Evolutionary conservation across 2,329 filamentous ascomycete species (phyloP), one percentile per base, ranked within the genome.

Genomic region (Grosmannia clavigera): DNA sequence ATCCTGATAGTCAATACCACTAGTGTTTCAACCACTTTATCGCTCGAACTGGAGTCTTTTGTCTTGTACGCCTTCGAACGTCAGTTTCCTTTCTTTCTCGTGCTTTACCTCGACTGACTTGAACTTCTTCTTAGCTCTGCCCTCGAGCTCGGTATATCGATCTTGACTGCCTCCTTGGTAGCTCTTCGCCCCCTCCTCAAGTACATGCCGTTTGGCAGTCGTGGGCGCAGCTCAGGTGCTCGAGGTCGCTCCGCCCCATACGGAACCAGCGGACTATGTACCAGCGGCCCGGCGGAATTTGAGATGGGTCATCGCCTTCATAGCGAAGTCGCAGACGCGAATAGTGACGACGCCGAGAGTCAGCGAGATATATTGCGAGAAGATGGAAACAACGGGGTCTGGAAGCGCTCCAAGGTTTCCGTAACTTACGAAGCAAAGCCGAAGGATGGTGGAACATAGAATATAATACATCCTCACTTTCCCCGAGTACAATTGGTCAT

Each of bases 171-270:
- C 40, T 57, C 55, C 25, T 25, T 57, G 38, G 55, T 57, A 16
- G 55, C 55, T 29, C 55, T 57, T 46, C 38, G 55, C 16, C 55
- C 55, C 7, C 55, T 57, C 22, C 19, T 57, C 55, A 57, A 57
- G 10, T 57, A 57, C 11, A 5, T 57, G 9, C 55, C 55, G 10
- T 57, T 57, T 48, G 55, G 55, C 27, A 57, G 55, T 19, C 55
- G 14, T 31, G 38, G 55, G 16, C 55, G 38, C 38, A 57, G 55
- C 14, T 57, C 55, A 27, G 55, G 52, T 31, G 29, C 16, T 22
- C n/a, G 38, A 11, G n/a, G n/a, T 48, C 38, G 16, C 11, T n/a
- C 25, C 14, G 35, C 12, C 16, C 33, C 38, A 10, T 22, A 25
- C 22, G 40, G 38, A 25, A 46, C 33, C 1, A 29, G 35, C 16